A percentile compares a stretch with the other conserved stretches of the same genome.
These are phyloP conservation scores for Alternaria ethzedia DNA, from an alignment of 2,329 filamentous ascomycete genomes.

Conservation along the genomic window DNA sequence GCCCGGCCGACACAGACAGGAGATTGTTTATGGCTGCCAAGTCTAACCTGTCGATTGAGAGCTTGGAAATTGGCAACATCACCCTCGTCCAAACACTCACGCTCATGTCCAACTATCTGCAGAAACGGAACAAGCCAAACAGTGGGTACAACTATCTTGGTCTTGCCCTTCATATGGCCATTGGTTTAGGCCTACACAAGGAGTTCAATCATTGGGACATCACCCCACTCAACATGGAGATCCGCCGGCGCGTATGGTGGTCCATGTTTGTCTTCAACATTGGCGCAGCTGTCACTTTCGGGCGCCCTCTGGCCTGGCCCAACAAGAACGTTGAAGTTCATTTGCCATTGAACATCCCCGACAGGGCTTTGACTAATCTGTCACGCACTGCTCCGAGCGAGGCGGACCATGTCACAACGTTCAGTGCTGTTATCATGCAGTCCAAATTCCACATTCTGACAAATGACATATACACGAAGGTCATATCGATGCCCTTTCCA, in stretches of 20 bases:
- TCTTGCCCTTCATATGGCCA: constrained; percentile 57
- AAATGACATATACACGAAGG: constrained; percentile 53
- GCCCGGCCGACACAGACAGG: background rate
- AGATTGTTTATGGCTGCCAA: constrained; percentile 40
- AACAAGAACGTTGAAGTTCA: constrained; percentile 14
- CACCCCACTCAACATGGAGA: constrained; percentile 47
- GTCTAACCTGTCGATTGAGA: constrained; percentile 53
- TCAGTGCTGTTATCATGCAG: constrained; percentile 54
- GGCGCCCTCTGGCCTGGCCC: constrained; percentile 49
- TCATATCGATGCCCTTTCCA: constrained; percentile 55
- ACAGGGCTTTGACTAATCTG: constrained; percentile 41
- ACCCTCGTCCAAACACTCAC: constrained; percentile 57
- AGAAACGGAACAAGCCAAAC: constrained; percentile 60
- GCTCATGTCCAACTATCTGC: constrained; percentile 57
- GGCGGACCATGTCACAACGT: constrained; percentile 46
- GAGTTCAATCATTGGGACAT: constrained; percentile 58
- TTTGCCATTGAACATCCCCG: constrained; percentile 12
- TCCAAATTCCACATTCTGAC: constrained; percentile 55
- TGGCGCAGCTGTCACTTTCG: constrained; percentile 59
- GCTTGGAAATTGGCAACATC: constrained; percentile 58
- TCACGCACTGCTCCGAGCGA: constrained; percentile 17
- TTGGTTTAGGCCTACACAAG: constrained; percentile 59
- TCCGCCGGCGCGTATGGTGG: constrained; percentile 47
- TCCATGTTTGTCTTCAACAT: constrained; percentile 55
- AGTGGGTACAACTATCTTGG: constrained; percentile 59